Base-by-base conservation (phyloP, 768 basidiomycete species). In the Suillus occidentalis region DNA sequence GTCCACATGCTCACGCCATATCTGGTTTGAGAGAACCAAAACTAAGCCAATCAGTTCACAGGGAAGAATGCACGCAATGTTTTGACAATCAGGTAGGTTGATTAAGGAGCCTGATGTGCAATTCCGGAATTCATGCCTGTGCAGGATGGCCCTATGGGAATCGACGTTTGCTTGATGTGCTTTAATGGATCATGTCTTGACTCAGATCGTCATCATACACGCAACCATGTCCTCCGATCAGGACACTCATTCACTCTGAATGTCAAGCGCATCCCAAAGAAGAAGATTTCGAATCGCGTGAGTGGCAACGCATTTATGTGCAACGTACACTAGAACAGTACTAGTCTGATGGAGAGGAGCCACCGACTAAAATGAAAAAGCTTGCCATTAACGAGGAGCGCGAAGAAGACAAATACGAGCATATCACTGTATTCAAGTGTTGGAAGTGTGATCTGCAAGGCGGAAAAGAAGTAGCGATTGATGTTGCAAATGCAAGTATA, bases 61-160 rank as follows among this genome's bases (percentile, higher is more conserved):
- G 95, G 9, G 94, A 97, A 77, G 96, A 99, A 76, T 99, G 97
- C 72, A 97, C 96, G 0, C 95, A 96, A 65, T 99, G 97, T 73
- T 99, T 98, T 74, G 96, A 98, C 76, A 87, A 86, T 71, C 96
- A 98, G 86, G 94, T 90, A 25, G 50, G 74, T 59, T 59, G 64
- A 68, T 67, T 63, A 31, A 13, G 58, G 58, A 62, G 60, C 12
- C 20, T 45, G 61, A 43, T 61, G 37, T 18, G 22, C 14, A 43
- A 42, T 22, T 63, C 25, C 22, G 22, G 43, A 39, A 22, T 36
- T 18, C 56, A 47, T 25, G 31, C 25, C 40, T 50, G 28, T 63
- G 59, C 70, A 95, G 91, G 94, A 95, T 73, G 77, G 79, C 4
- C 82, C 88, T 0, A 76, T 81, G 14, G 97, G 97, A 7, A 79